phyloP scores from a whole-genome alignment of 805 yeast species.

The Limtongozyma cylindracea region DNA sequence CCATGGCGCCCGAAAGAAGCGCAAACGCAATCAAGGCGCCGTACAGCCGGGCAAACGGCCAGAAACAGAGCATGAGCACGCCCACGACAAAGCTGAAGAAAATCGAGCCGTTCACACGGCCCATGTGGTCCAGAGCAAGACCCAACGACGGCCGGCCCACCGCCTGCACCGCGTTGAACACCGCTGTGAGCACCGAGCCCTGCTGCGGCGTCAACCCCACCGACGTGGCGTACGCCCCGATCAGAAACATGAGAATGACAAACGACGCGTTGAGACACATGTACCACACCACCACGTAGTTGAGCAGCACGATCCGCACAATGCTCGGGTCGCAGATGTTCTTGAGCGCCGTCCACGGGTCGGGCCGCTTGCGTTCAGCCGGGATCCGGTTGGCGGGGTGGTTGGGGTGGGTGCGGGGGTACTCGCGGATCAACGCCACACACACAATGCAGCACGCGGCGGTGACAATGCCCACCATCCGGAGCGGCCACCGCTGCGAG shows the following conservation, averaged over 20 bases:
- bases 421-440: conserved; percentile 12
- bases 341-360: conserved; percentile 3
- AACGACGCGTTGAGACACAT: conserved; percentile 12
- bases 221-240: conserved; percentile 12
- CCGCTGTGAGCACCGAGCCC: conserved; percentile 9
- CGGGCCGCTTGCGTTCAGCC: too few species aligned
- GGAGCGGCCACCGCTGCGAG: conserved; percentile 15
- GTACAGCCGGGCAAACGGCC: conserved; percentile 12
- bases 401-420: too few species aligned
- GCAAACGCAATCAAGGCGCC: conserved; percentile 8
- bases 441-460: too few species aligned
- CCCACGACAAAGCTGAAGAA: conserved; percentile 4
- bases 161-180: conserved; percentile 15
- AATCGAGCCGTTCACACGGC: conserved; percentile 14
- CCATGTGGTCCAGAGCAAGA: conserved; percentile 16
- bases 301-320: conserved; percentile 5
- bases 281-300: conserved; percentile 9
- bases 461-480: conserved; percentile 12
- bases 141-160: conserved; percentile 27
- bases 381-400: too few species aligned
- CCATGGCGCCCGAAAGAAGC: conserved; percentile 7
- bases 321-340: conserved; percentile 12
- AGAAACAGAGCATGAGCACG: conserved; percentile 9
- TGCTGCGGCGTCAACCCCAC: conserved; percentile 16
- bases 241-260: conserved; percentile 9